Evolutionary conservation across 345 rosid genomes (phyloP), one percentile per base, ranked within the genome.

Genomic region (Sapria himalayana): DNA sequence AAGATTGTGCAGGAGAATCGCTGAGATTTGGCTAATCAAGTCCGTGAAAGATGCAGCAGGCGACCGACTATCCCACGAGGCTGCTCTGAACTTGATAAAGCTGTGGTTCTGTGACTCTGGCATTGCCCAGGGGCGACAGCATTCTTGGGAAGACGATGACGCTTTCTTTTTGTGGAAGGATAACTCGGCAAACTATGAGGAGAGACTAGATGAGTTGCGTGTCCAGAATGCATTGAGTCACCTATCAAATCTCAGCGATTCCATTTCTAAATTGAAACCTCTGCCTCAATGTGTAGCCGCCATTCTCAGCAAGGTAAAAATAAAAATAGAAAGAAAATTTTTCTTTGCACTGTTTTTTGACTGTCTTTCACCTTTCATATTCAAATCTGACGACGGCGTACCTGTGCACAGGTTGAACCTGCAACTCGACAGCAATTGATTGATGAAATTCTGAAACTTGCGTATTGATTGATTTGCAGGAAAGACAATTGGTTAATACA

Each of bases 321-420:
- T n/a, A n/a, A n/a, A n/a, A n/a, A n/a, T n/a, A n/a, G n/a, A n/a
- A n/a, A n/a, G n/a, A n/a, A n/a, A n/a, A n/a, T n/a, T n/a, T n/a
- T n/a, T n/a, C n/a, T n/a, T n/a, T n/a, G n/a, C n/a, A n/a, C n/a
- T n/a, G n/a, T n/a, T n/a, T n/a, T n/a, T n/a, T n/a, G n/a, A n/a
- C n/a, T n/a, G n/a, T n/a, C n/a, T n/a, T n/a, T n/a, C n/a, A n/a
- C n/a, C n/a, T n/a, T n/a, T n/a, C n/a, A n/a, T n/a, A n/a, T n/a
- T n/a, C n/a, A n/a, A n/a, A n/a, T n/a, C n/a, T n/a, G n/a, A n/a
- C n/a, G n/a, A n/a, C n/a, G n/a, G n/a, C n/a, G n/a, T n/a, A n/a
- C n/a, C n/a, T n/a, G n/a, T n/a, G n/a, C n/a, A 81, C 81, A 81
- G 97, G 74, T 86, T 72, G 94, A 86, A 48, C 73, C 85, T 10